Evolutionary conservation across 352 stramenopile species (phyloP).

Genomic region (Phytophthora citrophthora): DNA sequence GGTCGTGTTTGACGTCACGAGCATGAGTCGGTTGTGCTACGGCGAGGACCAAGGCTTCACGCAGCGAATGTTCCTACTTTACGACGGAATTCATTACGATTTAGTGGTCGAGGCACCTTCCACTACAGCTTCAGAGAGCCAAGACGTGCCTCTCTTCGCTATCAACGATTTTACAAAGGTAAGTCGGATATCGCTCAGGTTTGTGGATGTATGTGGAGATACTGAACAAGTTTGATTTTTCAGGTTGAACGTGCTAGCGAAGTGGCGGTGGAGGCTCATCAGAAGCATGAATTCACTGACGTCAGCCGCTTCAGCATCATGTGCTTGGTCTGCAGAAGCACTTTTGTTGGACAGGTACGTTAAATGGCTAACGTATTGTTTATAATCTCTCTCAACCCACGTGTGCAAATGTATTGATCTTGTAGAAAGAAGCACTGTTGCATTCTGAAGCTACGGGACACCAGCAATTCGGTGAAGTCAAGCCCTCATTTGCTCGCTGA

Average conservation of each 20-base stretch:
- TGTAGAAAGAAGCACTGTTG: slow-evolving; percentile 57
- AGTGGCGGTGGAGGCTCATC: slow-evolving; percentile 82
- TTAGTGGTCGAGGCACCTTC: slow-evolving; percentile 71
- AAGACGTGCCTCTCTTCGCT: slow-evolving; percentile 71
- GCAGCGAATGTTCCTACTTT: slow-evolving; percentile 86
- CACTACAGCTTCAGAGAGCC: slow-evolving; percentile 47
- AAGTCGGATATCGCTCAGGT: neutral
- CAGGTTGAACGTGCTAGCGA: slow-evolving; percentile 80
- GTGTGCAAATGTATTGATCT: neutral
- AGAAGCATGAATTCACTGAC: slow-evolving; percentile 87
- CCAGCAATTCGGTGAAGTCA: slow-evolving; percentile 79
- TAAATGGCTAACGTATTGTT: neutral
- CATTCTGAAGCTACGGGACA: slow-evolving; percentile 74
- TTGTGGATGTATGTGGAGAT: neutral
- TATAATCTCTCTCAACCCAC: slow-evolving; percentile 2
- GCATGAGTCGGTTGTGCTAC: slow-evolving; percentile 86
- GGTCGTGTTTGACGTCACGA: slow-evolving; percentile 87
- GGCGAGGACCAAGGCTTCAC: slow-evolving; percentile 83
- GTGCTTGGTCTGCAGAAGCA: slow-evolving; percentile 69
- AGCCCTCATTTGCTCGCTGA: slow-evolving; percentile 30
- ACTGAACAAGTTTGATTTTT: neutral
- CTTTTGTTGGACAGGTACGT: slow-evolving; percentile 68
- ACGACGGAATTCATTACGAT: slow-evolving; percentile 90
- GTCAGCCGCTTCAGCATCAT: slow-evolving; percentile 75
- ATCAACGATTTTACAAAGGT: slow-evolving; percentile 90